Evolutionary conservation across 2,329 filamentous ascomycete genomes (phyloP), one percentile per base, ranked within the genome.

Genomic region (Fusarium brevicatenulatum): DNA sequence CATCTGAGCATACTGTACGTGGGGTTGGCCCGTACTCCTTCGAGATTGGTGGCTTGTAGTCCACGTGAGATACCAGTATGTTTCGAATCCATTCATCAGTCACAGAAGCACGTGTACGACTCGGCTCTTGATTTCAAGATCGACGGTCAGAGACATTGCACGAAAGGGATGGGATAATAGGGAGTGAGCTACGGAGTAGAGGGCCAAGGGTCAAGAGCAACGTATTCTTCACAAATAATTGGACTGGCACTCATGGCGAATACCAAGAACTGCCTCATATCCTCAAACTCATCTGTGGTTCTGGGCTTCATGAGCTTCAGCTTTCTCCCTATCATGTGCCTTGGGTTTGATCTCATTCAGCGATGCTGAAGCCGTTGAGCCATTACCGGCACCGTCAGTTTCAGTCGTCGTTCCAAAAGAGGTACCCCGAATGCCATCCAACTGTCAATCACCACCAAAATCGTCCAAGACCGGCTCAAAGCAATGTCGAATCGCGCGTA

Each of bases 31-130:
- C 34, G 56, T 55, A 50, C 59, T 25, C 28, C 30, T 28, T 53
- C 36, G 15, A 64, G 52, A 72, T 68, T 64, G 55, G 55, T 72
- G 61, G 56, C 70, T 67, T 52, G 32, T 28, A 36, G 21, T 44
- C 70, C 70, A 73, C 66, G 70, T 72, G 70, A 70, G 62, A 71
- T 25, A n/a, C n/a, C n/a, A n/a, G n/a, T 39, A 39, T 44, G 62
- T 60, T 71, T 71, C 44, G 58, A 71, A 47, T 55, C 23, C 47
- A 49, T 61, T 25, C 25, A 69, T 25, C 25, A 69, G 32, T 32
- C 52, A 47, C 47, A 63, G 34, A 53, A 60, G 46, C 49, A 63
- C 54, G 53, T 71, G 62, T 60, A 46, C 57, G 30, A 60, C 70
- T 68, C 19, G 68, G 40, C 28, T 54, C 56, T 60, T 53, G n/a